These are phyloP conservation scores for Coemansia reversa DNA, from an alignment of 192 early-diverging fungal species.

Conservation along the genomic window DNA sequence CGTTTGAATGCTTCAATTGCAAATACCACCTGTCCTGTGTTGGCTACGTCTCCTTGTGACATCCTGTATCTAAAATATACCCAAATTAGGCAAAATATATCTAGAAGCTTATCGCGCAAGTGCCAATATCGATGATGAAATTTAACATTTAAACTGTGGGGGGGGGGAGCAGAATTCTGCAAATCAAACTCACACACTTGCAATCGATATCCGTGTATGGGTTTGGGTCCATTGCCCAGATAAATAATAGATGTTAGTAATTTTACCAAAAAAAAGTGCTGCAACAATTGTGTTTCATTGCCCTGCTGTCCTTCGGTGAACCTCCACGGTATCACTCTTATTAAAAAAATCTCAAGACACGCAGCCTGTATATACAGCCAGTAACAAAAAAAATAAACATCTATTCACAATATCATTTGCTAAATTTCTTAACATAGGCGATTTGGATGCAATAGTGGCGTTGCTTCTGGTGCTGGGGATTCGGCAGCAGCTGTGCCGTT, in stretches of 20 bases:
- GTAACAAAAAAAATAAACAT: neutral
- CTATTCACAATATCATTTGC: neutral
- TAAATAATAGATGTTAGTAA: no score
- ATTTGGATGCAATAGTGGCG: slow-evolving; percentile 19
- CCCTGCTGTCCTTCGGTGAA: neutral
- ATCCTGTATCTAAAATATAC: neutral
- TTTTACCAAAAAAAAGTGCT: neutral
- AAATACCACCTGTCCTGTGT: slow-evolving; percentile 34
- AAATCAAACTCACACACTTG: neutral
- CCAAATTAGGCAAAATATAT: neutral
- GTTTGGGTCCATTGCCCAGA: neutral
- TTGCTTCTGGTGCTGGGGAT: slow-evolving; percentile 26
- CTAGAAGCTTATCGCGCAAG: neutral
- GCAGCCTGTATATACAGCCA: neutral
- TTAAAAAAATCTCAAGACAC: neutral
- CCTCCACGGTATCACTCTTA: neutral
- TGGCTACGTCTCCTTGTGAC: neutral
- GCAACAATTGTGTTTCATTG: neutral
- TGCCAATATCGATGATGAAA: neutral
- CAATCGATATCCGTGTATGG: neutral
- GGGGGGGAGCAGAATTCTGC: neutral
- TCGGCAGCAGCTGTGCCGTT: slow-evolving; percentile 12
- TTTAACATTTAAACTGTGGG: neutral
- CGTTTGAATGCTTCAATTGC: slow-evolving; percentile 77
- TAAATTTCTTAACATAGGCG: slow-evolving; percentile 2